Evolutionary conservation across 306 rosid species (phyloP), one percentile per base, ranked within the genome.

Genomic region (Vigna hirtella): DNA sequence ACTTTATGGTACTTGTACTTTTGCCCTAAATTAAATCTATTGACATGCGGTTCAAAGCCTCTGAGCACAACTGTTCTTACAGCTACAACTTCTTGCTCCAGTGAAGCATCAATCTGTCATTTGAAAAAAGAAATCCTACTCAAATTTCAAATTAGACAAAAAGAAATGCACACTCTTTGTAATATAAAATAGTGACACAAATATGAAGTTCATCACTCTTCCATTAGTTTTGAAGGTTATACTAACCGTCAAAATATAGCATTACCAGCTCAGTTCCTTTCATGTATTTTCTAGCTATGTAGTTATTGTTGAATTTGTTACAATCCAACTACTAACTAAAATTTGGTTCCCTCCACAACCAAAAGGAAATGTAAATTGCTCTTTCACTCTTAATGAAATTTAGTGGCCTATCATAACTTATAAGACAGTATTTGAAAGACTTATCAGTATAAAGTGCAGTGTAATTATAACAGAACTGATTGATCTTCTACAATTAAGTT

Each of bases 1-100:
- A 92, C 97, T 87, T 86, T 87, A 83, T 95, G 90, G 81, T 88
- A 82, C 87, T 95, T 95, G 83, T 95, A 95, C 66, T 91, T 95
- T 88, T 92, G 98, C 66, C 86, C 86, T 83, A 89, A 76, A 78
- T 95, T 92, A 78, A 95, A 91, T 79, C 90, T 85, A 82, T 84
- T 80, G 57, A 92, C 79, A n/a, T 80, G 89, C 8, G 84, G 84
- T 76, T 57, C 85, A 77, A 95, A 95, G 28, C 98, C 98, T 30
- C 84, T 73, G 40, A 87, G 82, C 66, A 83, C 88, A 57, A 91
- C 66, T 61, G 91, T 76, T 85, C 87, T 84, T 68, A 88, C 89
- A 7, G 97, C 98, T 77, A 83, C 88, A 18, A 92, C 93, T 79
- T 93, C 98, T 85, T 91, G 91, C 82, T 79, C 89, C 84, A 88